Conservation (phyloP, 805 yeast genomes). For the Candida coquimbonensis region DNA sequence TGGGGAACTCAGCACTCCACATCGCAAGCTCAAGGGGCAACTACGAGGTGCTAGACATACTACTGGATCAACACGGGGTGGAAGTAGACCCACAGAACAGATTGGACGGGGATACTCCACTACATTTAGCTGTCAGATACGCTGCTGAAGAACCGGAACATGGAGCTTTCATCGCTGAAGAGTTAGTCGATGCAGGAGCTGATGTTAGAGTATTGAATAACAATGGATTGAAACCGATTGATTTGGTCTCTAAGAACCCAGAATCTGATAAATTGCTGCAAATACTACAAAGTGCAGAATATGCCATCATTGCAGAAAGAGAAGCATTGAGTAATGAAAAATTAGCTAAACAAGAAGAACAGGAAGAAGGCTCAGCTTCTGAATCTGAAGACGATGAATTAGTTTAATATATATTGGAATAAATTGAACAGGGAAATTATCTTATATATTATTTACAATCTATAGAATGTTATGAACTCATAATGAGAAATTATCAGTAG, state of each 20-base stretch:
- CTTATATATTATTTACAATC: background rate
- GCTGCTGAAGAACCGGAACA: conserved; percentile 77
- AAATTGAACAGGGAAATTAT: background rate
- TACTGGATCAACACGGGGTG: conserved; percentile 83
- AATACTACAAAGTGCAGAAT: conserved; percentile 76
- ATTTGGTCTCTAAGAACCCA: conserved; percentile 41
- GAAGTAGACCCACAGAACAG: conserved; percentile 79
- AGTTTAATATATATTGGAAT: too few relatives aligned
- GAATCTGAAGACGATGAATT: conserved; percentile 11
- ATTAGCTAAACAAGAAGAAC: conserved; percentile 30
- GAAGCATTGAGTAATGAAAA: conserved; percentile 20
- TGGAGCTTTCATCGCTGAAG: conserved; percentile 71
- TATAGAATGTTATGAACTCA: background rate
- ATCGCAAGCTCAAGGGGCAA: conserved; percentile 76
- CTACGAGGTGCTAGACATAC: conserved; percentile 74
- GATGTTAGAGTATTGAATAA: conserved; percentile 62
- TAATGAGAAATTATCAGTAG: conserved; percentile 31
- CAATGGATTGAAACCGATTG: conserved; percentile 67
- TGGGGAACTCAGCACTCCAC: conserved; percentile 38
- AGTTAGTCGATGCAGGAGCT: conserved; percentile 85
- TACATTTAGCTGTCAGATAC: conserved; percentile 79
- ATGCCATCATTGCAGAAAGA: conserved; percentile 42
- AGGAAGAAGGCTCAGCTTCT: conserved; percentile 16
- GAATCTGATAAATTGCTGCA: conserved; percentile 42
- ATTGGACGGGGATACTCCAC: conserved; percentile 76